Base-by-base conservation (phyloP, 2,329 filamentous ascomycete species). In the Cladosporium halotolerans region DNA sequence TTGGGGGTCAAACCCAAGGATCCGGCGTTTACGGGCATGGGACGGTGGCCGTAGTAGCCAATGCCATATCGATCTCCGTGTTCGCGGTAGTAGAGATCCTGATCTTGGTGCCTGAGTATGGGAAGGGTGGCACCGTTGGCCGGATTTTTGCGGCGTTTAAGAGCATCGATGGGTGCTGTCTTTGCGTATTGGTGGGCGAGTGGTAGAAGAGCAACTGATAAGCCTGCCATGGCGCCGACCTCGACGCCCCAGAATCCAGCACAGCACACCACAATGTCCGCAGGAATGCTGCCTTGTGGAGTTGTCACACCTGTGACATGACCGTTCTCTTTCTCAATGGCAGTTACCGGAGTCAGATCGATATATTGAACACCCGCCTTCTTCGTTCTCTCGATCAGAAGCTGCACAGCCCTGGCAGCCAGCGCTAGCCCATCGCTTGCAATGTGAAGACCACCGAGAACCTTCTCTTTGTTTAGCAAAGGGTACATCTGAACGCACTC, bases 201-300 rank as follows among this genome's bases (percentile, higher is more conserved):
- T 3, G 82, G 82, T 0, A 83, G 72, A 4, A 85, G 66, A 6
- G 82, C 82, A 18, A 85, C 74, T 1, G 76, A 68, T 10, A 83
- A 60, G 4, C 75, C 81, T 40, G 79, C 74, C 81, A 85, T 82
- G 5, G 76, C 78, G 18, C 82, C 82, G 6, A 85, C 71, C 62
- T 85, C 81, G 7, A 84, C 82, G 9, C 82, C 82, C 82, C 82
- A 85, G 65, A 85, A 82, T 0, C 82, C 82, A 6, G 80, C 82
- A 56, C 82, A 85, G 1, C 80, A 84, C 36, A 85, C 67, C 47
- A 84, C 72, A 19, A 84, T 78, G 52, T 85, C 82, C 0, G 81
- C 81, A 0, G 77, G 69, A 16, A 84, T 72, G 0, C 62, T 74
- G 18, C 76, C 76, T 3, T 66, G 66, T 1, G 71, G 68, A 0